Conservation (phyloP, 768 basidiomycete species). For the Sporobolomyces pararoseus region DNA sequence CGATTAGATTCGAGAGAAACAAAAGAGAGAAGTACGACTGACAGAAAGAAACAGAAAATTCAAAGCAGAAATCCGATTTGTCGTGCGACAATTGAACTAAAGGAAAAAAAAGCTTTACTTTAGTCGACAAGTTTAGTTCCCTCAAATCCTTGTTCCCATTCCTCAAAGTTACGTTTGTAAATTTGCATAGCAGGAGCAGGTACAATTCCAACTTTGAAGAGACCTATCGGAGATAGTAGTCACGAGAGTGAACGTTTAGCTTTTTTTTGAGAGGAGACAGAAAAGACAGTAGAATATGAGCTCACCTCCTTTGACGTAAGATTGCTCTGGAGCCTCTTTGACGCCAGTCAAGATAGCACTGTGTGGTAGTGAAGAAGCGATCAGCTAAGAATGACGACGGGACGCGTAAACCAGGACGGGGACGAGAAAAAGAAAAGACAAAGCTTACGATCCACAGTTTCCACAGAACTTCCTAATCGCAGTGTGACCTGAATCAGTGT, state of each 20-base stretch:
- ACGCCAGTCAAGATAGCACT: neutral
- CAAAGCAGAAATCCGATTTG: neutral
- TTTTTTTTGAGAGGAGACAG: neutral
- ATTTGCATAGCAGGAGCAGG: neutral
- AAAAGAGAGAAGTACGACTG: too few species aligned
- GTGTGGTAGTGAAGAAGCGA: too few species aligned
- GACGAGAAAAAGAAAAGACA: too few species aligned
- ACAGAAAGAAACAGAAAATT: too few species aligned
- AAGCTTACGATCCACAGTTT: slow-evolving; percentile 17
- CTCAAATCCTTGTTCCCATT: neutral
- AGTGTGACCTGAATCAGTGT: slow-evolving; percentile 19
- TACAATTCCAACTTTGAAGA: slow-evolving; percentile 12
- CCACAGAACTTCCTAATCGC: slow-evolving; percentile 9
- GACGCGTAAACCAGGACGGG: too few species aligned
- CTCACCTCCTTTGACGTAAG: slow-evolving; percentile 26
- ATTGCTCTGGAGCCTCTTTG: neutral
- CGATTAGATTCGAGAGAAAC: too few species aligned
- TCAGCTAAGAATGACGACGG: too few species aligned
- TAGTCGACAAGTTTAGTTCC: neutral
- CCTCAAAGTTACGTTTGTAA: slow-evolving; percentile 16
- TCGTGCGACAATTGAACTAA: too few species aligned
- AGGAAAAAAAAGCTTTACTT: neutral
- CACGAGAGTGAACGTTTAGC: too few species aligned
- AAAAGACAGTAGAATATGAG: neutral
- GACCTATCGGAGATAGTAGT: too few species aligned